Evolutionary conservation across 331 rosid genomes (phyloP).

Genomic region (Rosa hybrid): DNA sequence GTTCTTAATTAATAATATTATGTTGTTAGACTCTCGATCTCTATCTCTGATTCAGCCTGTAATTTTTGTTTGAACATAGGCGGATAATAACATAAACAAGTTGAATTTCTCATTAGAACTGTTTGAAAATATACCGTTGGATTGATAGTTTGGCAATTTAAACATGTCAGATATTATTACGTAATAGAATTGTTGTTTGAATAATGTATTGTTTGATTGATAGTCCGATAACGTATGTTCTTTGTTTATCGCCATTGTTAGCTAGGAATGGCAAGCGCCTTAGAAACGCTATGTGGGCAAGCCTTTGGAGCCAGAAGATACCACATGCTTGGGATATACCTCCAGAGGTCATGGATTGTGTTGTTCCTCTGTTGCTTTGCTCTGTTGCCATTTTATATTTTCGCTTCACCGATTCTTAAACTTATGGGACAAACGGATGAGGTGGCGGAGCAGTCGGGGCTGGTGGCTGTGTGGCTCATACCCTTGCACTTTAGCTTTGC

Average conservation of each 20-base stretch:
- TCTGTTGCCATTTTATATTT: slow-evolving; percentile 55
- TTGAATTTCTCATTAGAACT: neutral
- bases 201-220: neutral
- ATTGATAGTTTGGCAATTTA: neutral
- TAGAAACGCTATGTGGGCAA: slow-evolving; percentile 85
- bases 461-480: slow-evolving; percentile 64
- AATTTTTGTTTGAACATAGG: neutral
- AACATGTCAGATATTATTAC: no score
- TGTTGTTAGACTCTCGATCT: neutral
- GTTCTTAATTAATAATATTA: neutral
- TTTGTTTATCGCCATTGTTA: slow-evolving; percentile 4
- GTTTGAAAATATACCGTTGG: neutral
- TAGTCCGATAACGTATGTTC: neutral
- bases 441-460: slow-evolving; percentile 60
- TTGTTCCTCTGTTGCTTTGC: slow-evolving; percentile 49
- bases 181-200: neutral
- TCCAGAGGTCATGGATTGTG: slow-evolving; percentile 80
- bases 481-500: slow-evolving; percentile 83
- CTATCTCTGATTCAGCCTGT: no score
- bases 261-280: slow-evolving; percentile 88
- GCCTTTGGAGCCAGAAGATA: slow-evolving; percentile 73
- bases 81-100: neutral
- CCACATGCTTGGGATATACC: slow-evolving; percentile 63
- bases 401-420: slow-evolving; percentile 60
- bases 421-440: slow-evolving; percentile 61